Percentiles rank a stretch among this genome's conserved stretches.
phyloP scores from a whole-genome alignment of 306 rosid genomes.

The Pyrus bretschneideri region DNA sequence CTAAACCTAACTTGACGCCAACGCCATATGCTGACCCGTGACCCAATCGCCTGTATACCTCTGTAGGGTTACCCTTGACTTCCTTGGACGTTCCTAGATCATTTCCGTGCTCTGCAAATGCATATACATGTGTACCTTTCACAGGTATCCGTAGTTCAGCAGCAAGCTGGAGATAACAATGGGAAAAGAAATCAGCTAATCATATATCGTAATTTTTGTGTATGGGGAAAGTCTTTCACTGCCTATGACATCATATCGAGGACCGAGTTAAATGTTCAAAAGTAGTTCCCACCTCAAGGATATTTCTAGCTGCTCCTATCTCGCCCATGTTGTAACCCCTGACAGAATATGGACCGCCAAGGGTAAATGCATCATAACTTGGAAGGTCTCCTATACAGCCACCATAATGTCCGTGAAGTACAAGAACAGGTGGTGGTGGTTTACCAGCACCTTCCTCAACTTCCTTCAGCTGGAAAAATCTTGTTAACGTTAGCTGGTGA shows the following conservation, averaged over 20 bases:
- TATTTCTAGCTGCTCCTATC: constrained; percentile 87
- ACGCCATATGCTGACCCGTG: constrained; percentile 82
- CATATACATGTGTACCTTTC: constrained; percentile 72
- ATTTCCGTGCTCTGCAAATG: constrained; percentile 86
- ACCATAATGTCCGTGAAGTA: constrained; percentile 93
- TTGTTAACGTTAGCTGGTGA: constrained; percentile 85
- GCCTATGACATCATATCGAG: not conserved
- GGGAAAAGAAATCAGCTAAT: constrained; percentile 4
- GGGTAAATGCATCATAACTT: constrained; percentile 92
- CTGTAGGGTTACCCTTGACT: constrained; percentile 91
- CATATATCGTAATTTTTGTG: not conserved
- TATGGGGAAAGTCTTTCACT: not conserved
- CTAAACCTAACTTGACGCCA: constrained; percentile 81
- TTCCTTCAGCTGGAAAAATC: constrained; percentile 56
- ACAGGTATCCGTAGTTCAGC: constrained; percentile 85
- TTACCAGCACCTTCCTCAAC: constrained; percentile 97
- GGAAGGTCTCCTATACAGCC: constrained; percentile 99
- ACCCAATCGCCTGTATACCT: constrained; percentile 86
- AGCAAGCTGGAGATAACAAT: constrained; percentile 57
- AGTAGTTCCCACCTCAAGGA: constrained; percentile 66
- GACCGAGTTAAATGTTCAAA: not conserved
- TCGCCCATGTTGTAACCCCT: constrained; percentile 99
- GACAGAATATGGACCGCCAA: constrained; percentile 97
- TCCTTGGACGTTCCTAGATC: constrained; percentile 90
- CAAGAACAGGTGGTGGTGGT: constrained; percentile 92